Base-by-base conservation (phyloP, 345 rosid genomes). In the Eucalyptus sp. region DNA sequence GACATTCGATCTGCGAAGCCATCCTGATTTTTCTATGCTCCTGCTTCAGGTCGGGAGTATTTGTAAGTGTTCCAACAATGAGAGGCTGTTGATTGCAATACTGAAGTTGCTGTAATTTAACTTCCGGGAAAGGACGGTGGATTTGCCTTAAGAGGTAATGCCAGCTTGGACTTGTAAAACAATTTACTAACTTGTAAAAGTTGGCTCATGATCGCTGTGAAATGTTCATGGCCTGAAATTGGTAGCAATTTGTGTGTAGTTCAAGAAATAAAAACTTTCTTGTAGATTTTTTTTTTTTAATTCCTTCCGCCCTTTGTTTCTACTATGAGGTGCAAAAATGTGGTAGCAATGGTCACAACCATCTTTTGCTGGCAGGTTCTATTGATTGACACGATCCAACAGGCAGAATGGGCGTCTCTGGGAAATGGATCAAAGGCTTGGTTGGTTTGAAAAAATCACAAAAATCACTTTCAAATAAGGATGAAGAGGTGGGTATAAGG, bases 391-490 rank as follows among this genome's bases (percentile, higher is more conserved):
- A 41, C 48, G 8, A 76, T 76, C 84, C 29, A 41, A 86, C 48
- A 51, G 87, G 71, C 88, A 56, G 86, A 89, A 97, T 97, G 99
- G 99, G 99, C 87, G 95, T 95, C 89, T 95, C 98, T 0, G 98
- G 99, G 71, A 97, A 95, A 94, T 97, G 99, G 99, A 92, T 97
- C 86, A 96, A 91, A 91, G 93, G 96, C 87, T 91, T 96, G 92
- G 95, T 96, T 90, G 96, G 99, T 90, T 91, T 96, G 89, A 95
- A 92, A 89, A 96, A 95, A 92, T 91, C 96, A 60, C 96, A 94
- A 87, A 96, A 94, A 91, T 94, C 96, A 22, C 92, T n/a, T 58
- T 94, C 94, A 31, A 94, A 93, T 87, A 94, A 94, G 83, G 94
- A 90, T 50, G 95, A 92, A 84, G 94, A 94, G 93, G 98, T 97